phyloP scores from a whole-genome alignment of 192 early-diverging fungal species.

The Bifiguratus adelaidae region DNA sequence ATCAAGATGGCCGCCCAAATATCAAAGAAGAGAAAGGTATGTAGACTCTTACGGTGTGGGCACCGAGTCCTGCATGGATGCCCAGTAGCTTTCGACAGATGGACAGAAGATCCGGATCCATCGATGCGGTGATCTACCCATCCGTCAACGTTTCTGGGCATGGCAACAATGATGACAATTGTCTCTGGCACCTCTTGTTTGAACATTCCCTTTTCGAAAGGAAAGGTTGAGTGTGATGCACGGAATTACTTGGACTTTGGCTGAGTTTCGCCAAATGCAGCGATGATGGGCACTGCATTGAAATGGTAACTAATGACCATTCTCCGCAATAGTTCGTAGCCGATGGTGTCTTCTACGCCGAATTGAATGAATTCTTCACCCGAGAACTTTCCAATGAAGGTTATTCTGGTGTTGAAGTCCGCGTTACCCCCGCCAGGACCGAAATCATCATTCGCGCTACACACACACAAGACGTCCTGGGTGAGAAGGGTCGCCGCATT shows the following conservation, averaged over 20 bases:
- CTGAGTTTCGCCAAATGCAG: too few species aligned
- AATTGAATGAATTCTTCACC: constrained; percentile 99
- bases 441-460: constrained; percentile 99
- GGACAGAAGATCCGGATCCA: too few species aligned
- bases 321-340: constrained; percentile 61
- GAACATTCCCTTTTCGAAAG: too few species aligned
- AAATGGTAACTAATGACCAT: too few species aligned
- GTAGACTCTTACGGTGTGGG: neutral
- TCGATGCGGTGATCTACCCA: neutral
- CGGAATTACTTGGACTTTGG: too few species aligned
- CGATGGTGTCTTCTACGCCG: constrained; percentile 99
- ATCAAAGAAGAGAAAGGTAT: constrained; percentile 68
- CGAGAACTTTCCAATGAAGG: constrained; percentile 95
- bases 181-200: too few species aligned
- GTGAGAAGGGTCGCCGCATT: constrained; percentile 98
- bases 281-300: too few species aligned
- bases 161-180: too few species aligned
- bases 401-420: constrained; percentile 99
- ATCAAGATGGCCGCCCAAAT: too few species aligned
- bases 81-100: neutral
- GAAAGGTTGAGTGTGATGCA: too few species aligned
- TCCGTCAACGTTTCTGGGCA: too few species aligned
- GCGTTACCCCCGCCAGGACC: constrained; percentile 97
- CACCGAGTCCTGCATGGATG: neutral
- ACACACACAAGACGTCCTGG: constrained; percentile 95